Base-by-base conservation (phyloP, 768 basidiomycete species). In the Amanita thiersii region DNA sequence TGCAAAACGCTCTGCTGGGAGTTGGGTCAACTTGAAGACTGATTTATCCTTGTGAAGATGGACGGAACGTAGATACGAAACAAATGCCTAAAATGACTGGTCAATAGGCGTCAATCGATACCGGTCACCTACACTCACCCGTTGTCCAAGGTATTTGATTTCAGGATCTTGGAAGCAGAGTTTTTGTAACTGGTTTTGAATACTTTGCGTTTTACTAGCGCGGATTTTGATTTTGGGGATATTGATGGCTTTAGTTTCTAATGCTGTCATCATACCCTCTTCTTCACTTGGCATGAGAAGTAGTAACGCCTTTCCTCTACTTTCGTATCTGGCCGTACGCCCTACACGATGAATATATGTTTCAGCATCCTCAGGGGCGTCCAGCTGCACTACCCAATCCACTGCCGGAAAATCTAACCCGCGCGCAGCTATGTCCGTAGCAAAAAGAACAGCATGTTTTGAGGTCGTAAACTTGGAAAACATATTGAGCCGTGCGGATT, bases 301-400 rank as follows among this genome's bases (percentile, higher is more conserved):
- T 50, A 96, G 59, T 25, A 98, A 60, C 0, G 79, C 84, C 55
- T 90, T 88, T 0, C 96, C 96, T 23, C 83, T 79, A 47, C 84
- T 84, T 56, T 93, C 83, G 54, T 98, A 97, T 37, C 94, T 69
- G 33, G 94, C 94, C 11, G 94, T 99, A 34, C 94, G 73, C 0
- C 94, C 94, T 2, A 99, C 93, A 21, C 94, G 81, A 58, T 99
- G 94, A 29, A 99, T 90, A 58, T 99, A 97, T 8, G 92, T 99
- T 36, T 96, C 92, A 4, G 85, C 90, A 54, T 99, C 94, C 62
- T 99, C 94, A 0, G 94, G 94, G 2, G 88, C 89, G 59, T 99
- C 94, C 9, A 92, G 65, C 57, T 99, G 94, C 20, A 99, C 56
- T 1, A 99, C 94, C 94, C 94, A 98, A 59, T 96, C 89, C 15